Evolutionary conservation across 441 rosid genomes (phyloP), one percentile per base, ranked within the genome.

Genomic region (Eugenia klotzschiana): DNA sequence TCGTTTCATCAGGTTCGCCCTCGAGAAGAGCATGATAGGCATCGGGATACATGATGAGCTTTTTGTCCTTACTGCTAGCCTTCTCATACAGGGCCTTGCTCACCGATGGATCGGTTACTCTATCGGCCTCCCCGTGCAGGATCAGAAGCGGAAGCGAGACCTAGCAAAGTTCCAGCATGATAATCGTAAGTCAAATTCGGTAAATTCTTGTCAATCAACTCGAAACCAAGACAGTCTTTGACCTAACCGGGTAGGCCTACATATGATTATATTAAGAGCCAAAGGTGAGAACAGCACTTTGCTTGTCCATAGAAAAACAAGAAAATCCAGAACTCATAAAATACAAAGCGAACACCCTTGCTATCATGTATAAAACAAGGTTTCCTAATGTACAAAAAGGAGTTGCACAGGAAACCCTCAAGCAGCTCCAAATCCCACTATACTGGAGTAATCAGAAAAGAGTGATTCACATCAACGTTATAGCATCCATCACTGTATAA

Each of bases 1-100:
- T 94, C 89, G 79, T 83, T 43, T 92, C 97, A 84, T 96, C 99
- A 9, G 98, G 93, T 84, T 96, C 99, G 1, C 99, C 99, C 86
- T 92, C 98, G 0, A 96, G 94, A 52, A 96, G 93, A 73, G 97
- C 64, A 88, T 96, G 99, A 83, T 84, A 88, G 33, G 94, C 92
- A 82, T 93, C 94, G 81, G 93, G 84, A 74, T 93, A 95, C 58
- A 94, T 88, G 83, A 88, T 87, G 79, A 93, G 86, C 82, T 88
- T 92, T 91, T 96, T 96, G 93, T 96, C 96, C 79, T 88, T 72
- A 82, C 94, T 92, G 82, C 91, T 88, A n/a, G 99, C 95, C 87
- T 92, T 95, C 90, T 93, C 90, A 15, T 93, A 89, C 85, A 96
- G 89, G 51, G 91, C 92, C 90, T 88, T 92, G 93, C 98, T 96